A percentile compares a stretch with the other conserved stretches of the same genome.
Evolutionary conservation across 768 basidiomycete species (phyloP).

Genomic region (Amyloporia xantha): DNA sequence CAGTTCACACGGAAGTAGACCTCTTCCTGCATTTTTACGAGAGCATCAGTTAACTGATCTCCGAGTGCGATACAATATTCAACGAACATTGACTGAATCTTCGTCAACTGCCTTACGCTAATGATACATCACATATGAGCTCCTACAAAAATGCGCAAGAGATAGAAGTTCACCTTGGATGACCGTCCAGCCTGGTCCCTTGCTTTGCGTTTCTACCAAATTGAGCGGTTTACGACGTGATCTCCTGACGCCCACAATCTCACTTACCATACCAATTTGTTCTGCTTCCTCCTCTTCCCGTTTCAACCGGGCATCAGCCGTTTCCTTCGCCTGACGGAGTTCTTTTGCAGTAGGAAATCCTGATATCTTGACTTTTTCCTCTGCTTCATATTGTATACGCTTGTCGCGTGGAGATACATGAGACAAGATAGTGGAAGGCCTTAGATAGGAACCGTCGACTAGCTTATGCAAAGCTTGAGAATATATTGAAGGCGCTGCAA

Average conservation of each 20-base stretch:
- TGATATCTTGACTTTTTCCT: slow-evolving; percentile 65
- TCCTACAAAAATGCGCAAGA: neutral
- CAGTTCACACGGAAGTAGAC: slow-evolving; percentile 86
- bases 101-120: slow-evolving; percentile 48
- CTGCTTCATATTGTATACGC: slow-evolving; percentile 70
- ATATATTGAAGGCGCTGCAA: slow-evolving; percentile 37
- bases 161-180: slow-evolving; percentile 52
- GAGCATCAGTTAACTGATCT: neutral
- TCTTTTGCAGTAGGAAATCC: slow-evolving; percentile 81
- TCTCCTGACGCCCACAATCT: neutral
- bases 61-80: neutral
- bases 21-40: slow-evolving; percentile 44
- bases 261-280: slow-evolving; percentile 62
- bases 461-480: slow-evolving; percentile 61
- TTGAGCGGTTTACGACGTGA: slow-evolving; percentile 7
- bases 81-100: slow-evolving; percentile 60
- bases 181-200: slow-evolving; percentile 43
- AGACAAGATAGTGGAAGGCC: slow-evolving; percentile 69
- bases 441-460: slow-evolving; percentile 67
- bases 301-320: slow-evolving; percentile 54
- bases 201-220: slow-evolving; percentile 54
- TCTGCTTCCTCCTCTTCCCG: slow-evolving; percentile 71
- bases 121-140: slow-evolving; percentile 10
- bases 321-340: slow-evolving; percentile 62
- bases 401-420: slow-evolving; percentile 79